Base-by-base conservation (phyloP, 2,329 filamentous ascomycete species). In the Cladosporium halotolerans region DNA sequence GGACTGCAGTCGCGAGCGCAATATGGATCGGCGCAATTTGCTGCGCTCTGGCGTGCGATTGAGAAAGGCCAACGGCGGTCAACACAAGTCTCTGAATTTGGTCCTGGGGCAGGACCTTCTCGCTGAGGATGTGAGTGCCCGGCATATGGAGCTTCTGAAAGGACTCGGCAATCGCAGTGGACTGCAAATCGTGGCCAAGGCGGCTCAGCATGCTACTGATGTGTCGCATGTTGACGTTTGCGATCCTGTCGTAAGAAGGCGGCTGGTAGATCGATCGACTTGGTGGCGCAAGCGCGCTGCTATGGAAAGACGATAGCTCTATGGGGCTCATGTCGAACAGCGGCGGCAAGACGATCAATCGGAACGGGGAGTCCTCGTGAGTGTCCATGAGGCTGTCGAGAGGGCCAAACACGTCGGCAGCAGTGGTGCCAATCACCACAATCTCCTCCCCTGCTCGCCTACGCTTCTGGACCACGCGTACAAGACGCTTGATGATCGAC, bases 351-450 rank as follows among this genome's bases (percentile, higher is more conserved):
- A 79, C 66, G 18, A 84, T 76, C 36, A 76, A 79, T 49, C 79
- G 74, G 41, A 77, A 78, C 32, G 76, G 73, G 14, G 72, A 68
- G 44, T 75, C 72, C 36, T 75, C 68, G 19, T 68, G 65, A 9
- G 73, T 68, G 46, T 67, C 70, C 54, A 80, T 78, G 28, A 79
- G 65, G 43, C 38, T 53, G 44, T 23, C 40, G 28, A 52, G 46
- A 43, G 51, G 39, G 43, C 45, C 53, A n/a, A 45, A 40, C 16
- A 42, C 54, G 13, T 60, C 76, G 1, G 76, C 77, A 19, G 83
- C 78, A 9, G 86, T 85, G 5, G 88, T 89, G n/a, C 91, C 93
- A 32, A 97, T 72, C 14, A 96, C 78, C 52, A 91, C 79, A 48
- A 96, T 79, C 55, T 80, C 81, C 60, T 84, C 79, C 4, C 90